phyloP scores from a whole-genome alignment of 306 rosid species.

The Dryas alaskensis region DNA sequence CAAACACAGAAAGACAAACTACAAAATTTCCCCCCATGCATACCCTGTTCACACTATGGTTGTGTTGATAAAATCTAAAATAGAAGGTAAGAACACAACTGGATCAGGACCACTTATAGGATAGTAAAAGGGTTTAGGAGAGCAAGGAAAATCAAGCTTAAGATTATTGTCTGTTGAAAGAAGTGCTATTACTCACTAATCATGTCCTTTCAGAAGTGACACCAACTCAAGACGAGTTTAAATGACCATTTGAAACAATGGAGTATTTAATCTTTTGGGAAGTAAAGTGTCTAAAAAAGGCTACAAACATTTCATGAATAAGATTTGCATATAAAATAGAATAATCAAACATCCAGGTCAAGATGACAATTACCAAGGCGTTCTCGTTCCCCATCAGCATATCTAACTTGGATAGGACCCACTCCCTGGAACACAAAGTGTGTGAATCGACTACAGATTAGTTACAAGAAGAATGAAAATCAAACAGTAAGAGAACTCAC shows the following conservation, averaged over 20 bases:
- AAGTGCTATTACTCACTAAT: background rate
- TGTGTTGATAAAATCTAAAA: background rate
- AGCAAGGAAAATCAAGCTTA: background rate
- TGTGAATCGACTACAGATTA: conserved; percentile 29
- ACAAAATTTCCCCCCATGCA: conserved; percentile 10
- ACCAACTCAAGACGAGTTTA: background rate
- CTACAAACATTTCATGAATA: background rate
- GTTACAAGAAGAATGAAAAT: conserved; percentile 20
- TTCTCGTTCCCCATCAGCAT: conserved; percentile 98
- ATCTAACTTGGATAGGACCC: conserved; percentile 96
- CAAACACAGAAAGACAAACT: background rate
- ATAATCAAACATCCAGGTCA: conserved; percentile 17
- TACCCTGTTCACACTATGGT: background rate
- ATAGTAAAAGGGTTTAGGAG: background rate
- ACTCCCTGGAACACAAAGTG: conserved; percentile 56
- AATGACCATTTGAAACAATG: background rate
- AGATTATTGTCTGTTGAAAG: background rate
- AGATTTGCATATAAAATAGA: background rate
- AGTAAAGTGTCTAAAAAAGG: background rate
- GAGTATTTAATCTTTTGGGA: background rate
- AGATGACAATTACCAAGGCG: conserved; percentile 74
- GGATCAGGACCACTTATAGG: background rate
- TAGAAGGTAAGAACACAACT: background rate
- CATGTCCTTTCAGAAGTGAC: background rate
- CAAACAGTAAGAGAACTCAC: conserved; percentile 54